phyloP scores from a whole-genome alignment of 805 yeast species.

The Saccharomycopsis microspora region DNA sequence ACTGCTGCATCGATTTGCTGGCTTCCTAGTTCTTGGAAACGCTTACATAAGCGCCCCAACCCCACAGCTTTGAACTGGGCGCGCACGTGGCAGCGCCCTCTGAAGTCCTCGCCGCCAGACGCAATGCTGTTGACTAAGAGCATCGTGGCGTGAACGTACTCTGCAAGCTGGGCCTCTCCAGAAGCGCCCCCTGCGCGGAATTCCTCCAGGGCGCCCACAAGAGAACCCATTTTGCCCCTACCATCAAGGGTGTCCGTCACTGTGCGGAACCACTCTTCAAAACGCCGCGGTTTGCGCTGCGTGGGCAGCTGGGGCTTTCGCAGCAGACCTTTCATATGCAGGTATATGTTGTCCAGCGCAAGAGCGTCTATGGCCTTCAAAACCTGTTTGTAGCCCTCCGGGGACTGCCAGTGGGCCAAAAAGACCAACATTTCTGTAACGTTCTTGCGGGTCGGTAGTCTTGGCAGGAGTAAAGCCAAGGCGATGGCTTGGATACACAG shows the following conservation, averaged over 20 bases:
- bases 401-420: slow-evolving; percentile 32
- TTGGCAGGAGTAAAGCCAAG: slow-evolving; percentile 64
- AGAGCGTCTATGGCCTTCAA: slow-evolving; percentile 36
- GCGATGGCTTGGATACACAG: slow-evolving; percentile 48
- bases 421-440: slow-evolving; percentile 70
- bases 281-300: slow-evolving; percentile 4
- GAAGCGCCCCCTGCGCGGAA: slow-evolving; percentile 38
- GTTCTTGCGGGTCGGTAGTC: slow-evolving; percentile 62
- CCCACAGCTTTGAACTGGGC: slow-evolving; percentile 35
- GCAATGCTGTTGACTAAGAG: slow-evolving; percentile 58
- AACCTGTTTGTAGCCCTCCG: slow-evolving; percentile 45
- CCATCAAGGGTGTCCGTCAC: slow-evolving; percentile 68
- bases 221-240: slow-evolving; percentile 79
- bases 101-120: slow-evolving; percentile 26
- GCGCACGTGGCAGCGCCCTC: slow-evolving; percentile 45
- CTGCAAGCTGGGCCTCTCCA: slow-evolving; percentile 53
- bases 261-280: slow-evolving; percentile 48
- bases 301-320: neutral
- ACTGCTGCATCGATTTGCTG: slow-evolving; percentile 22
- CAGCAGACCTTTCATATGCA: slow-evolving; percentile 10
- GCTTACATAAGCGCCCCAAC: slow-evolving; percentile 22
- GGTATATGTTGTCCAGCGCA: slow-evolving; percentile 20
- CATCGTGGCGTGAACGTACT: slow-evolving; percentile 62
- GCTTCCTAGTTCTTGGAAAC: slow-evolving; percentile 30
- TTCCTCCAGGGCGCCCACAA: slow-evolving; percentile 89